Evolutionary conservation across 2,329 filamentous ascomycete species (phyloP).

Genomic region (Mollisiaceae sp.): DNA sequence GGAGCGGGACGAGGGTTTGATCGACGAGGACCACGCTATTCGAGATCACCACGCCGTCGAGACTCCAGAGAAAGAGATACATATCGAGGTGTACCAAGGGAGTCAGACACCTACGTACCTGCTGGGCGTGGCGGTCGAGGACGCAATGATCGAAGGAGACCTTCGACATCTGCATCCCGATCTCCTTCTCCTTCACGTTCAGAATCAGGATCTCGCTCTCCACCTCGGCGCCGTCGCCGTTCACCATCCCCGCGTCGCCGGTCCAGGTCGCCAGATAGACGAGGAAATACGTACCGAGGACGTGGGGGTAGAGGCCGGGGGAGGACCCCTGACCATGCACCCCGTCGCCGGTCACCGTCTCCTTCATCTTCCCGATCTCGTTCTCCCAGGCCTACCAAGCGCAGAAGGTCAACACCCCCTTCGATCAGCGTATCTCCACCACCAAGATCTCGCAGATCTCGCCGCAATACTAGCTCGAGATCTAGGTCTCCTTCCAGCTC

Average conservation of each 20-base stretch:
- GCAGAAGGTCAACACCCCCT: constrained; percentile 40
- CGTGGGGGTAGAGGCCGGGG: constrained; percentile 38
- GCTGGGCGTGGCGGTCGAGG: constrained; percentile 38
- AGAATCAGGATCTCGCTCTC: constrained; percentile 39
- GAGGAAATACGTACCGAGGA: constrained; percentile 35
- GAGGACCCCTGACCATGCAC: constrained; percentile 41
- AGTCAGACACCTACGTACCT: constrained; percentile 43
- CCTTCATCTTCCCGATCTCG: constrained; percentile 35
- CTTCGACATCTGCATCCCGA: constrained; percentile 40
- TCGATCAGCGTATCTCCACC: constrained; percentile 40
- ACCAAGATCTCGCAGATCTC: constrained; percentile 37
- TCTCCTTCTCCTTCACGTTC: constrained; percentile 36
- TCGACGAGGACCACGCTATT: constrained; percentile 50
- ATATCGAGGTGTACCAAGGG: constrained; percentile 39
- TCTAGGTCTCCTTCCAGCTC: constrained; percentile 37
- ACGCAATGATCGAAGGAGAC: constrained; percentile 41
- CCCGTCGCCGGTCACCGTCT: constrained; percentile 38
- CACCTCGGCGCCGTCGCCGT: constrained; percentile 36
- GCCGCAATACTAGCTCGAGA: constrained; percentile 41
- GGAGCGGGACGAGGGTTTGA: constrained; percentile 45
- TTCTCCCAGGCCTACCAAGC: constrained; percentile 37
- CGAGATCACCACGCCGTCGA: constrained; percentile 49
- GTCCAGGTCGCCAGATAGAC: constrained; percentile 40
- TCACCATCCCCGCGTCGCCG: constrained; percentile 40
- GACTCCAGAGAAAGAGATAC: constrained; percentile 45